Evolutionary conservation across 495 filamentous ascomycete genomes (phyloP).

Genomic region (Aspergillus affinis): DNA sequence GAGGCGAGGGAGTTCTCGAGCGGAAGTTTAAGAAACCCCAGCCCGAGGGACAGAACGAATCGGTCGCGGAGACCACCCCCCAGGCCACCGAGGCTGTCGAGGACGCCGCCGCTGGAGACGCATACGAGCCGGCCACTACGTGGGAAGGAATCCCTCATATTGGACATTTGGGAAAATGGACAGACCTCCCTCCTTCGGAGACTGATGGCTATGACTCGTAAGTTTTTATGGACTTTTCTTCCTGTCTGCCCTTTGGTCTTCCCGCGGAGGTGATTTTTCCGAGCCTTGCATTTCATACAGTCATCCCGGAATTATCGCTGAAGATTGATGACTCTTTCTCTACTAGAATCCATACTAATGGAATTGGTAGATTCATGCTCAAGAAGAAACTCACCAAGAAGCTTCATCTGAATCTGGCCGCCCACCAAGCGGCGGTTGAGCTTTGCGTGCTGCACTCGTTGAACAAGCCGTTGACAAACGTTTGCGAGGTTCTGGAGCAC

Average conservation of each 20-base stretch:
- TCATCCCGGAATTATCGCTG: neutral
- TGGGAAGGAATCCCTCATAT: conserved; percentile 59
- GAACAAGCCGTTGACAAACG: conserved; percentile 31
- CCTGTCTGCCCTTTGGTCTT: neutral
- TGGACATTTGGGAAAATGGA: conserved; percentile 53
- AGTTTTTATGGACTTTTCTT: conserved; percentile 14
- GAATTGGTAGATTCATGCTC: conserved; percentile 17
- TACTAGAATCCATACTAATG: neutral
- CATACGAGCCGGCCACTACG: conserved; percentile 57
- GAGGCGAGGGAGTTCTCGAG: conserved; percentile 36
- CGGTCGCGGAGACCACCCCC: conserved; percentile 4
- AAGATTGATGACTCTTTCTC: neutral
- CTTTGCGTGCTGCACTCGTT: conserved; percentile 37
- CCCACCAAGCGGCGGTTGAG: conserved; percentile 50
- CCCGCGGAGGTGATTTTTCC: neutral
- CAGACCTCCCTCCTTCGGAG: conserved; percentile 22
- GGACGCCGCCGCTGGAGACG: conserved; percentile 14
- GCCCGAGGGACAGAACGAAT: conserved; percentile 17
- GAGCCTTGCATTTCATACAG: neutral
- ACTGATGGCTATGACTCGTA: conserved; percentile 30
- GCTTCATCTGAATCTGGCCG: conserved; percentile 27
- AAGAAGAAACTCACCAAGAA: conserved; percentile 25
- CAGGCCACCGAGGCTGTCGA: conserved; percentile 11
- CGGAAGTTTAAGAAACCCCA: conserved; percentile 25
- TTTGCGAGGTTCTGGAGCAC: conserved; percentile 33